These are phyloP conservation scores for Allium cepa DNA, from an alignment of 106 monocot species.

Conservation along the genomic window DNA sequence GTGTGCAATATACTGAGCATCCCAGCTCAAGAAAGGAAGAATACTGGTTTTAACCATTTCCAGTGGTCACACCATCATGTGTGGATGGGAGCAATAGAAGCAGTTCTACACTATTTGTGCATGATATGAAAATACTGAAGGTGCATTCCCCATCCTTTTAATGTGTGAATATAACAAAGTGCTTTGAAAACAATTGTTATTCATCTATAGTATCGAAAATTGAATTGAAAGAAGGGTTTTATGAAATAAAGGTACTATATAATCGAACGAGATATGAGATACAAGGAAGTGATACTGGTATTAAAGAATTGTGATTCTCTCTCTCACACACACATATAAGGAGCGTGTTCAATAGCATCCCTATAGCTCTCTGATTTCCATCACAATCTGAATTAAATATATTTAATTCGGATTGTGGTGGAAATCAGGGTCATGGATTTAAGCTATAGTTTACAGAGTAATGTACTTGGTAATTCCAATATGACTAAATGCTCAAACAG, in stretches of 20 bases:
- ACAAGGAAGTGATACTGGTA: conserved; percentile 55
- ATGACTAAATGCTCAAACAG: no score
- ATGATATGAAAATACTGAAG: conserved; percentile 20
- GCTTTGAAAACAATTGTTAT: conserved; percentile 29
- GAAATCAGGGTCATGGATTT: conserved; percentile 41
- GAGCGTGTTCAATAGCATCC: conserved; percentile 31
- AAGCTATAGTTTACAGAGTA: neutral
- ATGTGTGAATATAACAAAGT: conserved; percentile 63
- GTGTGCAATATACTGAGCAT: conserved; percentile 65
- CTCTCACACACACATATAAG: conserved; percentile 64
- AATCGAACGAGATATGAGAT: conserved; percentile 58
- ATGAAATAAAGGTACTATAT: conserved; percentile 61
- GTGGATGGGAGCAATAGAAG: conserved; percentile 56
- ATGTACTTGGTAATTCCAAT: no score
- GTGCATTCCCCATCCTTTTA: conserved; percentile 11
- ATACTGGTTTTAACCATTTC: conserved; percentile 50
- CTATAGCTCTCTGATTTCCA: conserved; percentile 61
- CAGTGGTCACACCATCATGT: conserved; percentile 83
- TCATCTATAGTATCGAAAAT: conserved; percentile 30
- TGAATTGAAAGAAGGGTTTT: conserved; percentile 85
- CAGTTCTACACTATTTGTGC: conserved; percentile 42
- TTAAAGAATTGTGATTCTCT: conserved; percentile 61
- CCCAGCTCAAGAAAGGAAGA: conserved; percentile 70
- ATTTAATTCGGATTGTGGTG: conserved; percentile 28
- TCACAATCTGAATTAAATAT: conserved; percentile 42